Conservation (phyloP, 352 stramenopile genomes). For the Pythium utonaiense region DNA sequence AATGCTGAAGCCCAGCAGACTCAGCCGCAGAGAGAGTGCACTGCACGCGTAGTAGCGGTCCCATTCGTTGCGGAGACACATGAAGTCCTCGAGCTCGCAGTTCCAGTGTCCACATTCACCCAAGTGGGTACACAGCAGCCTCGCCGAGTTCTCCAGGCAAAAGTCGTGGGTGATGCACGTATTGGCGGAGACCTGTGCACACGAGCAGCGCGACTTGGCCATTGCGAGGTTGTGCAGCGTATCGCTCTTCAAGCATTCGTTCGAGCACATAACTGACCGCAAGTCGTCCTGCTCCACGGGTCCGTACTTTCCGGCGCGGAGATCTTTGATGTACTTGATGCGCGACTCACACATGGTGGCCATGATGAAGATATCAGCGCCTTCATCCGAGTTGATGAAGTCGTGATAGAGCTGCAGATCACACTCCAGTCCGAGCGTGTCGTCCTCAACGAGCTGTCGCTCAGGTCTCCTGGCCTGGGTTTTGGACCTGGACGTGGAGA, state of each 20-base stretch:
- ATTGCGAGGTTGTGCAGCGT: slow-evolving; percentile 75
- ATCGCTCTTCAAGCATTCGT: slow-evolving; percentile 80
- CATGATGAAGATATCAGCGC: slow-evolving; percentile 67
- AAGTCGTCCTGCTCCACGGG: slow-evolving; percentile 69
- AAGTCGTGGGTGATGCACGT: slow-evolving; percentile 71
- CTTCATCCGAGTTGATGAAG: slow-evolving; percentile 55
- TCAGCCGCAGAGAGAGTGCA: slow-evolving; percentile 10
- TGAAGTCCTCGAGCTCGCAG: slow-evolving; percentile 87
- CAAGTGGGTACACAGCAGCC: slow-evolving; percentile 82
- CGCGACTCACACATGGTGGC: slow-evolving; percentile 68
- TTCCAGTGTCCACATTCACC: slow-evolving; percentile 86
- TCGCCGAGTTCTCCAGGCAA: slow-evolving; percentile 75
- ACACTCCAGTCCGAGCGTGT: slow-evolving; percentile 27
- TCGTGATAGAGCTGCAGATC: slow-evolving; percentile 48
- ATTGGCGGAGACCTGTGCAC: slow-evolving; percentile 71
- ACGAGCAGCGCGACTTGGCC: slow-evolving; percentile 69
- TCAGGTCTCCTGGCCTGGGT: background rate
- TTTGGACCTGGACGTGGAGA: slow-evolving; percentile 1
- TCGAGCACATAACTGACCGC: slow-evolving; percentile 77
- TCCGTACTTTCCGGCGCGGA: slow-evolving; percentile 50
- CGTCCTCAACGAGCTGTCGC: slow-evolving; percentile 7
- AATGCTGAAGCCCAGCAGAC: slow-evolving; percentile 6
- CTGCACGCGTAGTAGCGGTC: slow-evolving; percentile 59
- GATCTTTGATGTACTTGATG: slow-evolving; percentile 68
- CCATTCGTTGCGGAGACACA: slow-evolving; percentile 90